phyloP scores from a whole-genome alignment of 345 rosid species.

The Kernera saxatilis region DNA sequence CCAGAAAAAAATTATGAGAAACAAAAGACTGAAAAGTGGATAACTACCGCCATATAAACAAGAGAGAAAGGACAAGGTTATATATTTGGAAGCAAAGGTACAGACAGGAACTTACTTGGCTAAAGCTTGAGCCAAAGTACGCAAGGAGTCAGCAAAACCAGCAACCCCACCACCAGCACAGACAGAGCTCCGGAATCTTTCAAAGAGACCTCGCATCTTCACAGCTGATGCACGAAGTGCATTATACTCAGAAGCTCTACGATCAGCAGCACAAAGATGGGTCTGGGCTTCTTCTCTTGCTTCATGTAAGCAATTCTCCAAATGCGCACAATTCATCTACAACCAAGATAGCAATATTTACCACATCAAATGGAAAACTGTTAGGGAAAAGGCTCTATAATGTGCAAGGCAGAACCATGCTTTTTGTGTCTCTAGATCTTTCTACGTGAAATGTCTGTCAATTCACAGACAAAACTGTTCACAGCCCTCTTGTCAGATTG shows the following conservation, averaged over 20 bases:
- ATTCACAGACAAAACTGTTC: constrained; percentile 7
- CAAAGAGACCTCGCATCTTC: constrained; percentile 75
- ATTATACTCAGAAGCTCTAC: constrained; percentile 80
- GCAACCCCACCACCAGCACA: constrained; percentile 58
- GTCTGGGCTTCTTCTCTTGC: constrained; percentile 99
- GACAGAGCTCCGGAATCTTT: constrained; percentile 69
- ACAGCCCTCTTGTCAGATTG: neutral
- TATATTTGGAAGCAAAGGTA: neutral
- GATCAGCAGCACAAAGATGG: constrained; percentile 87
- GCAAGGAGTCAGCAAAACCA: constrained; percentile 73
- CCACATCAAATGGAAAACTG: neutral
- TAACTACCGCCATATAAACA: neutral
- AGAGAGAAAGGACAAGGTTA: neutral
- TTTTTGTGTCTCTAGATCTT: neutral
- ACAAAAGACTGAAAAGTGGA: neutral
- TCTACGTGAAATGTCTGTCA: neutral
- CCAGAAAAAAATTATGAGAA: constrained; percentile 7
- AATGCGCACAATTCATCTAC: constrained; percentile 97
- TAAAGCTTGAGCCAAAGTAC: constrained; percentile 79
- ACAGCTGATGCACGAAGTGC: constrained; percentile 84
- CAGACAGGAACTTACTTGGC: constrained; percentile 58
- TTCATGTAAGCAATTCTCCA: constrained; percentile 97
- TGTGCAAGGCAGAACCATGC: neutral
- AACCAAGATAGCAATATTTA: constrained; percentile 12
- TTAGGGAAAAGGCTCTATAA: neutral